These are phyloP conservation scores for Coniophora puteana DNA, from an alignment of 1,284 basidiomycete genomes.

Conservation along the genomic window DNA sequence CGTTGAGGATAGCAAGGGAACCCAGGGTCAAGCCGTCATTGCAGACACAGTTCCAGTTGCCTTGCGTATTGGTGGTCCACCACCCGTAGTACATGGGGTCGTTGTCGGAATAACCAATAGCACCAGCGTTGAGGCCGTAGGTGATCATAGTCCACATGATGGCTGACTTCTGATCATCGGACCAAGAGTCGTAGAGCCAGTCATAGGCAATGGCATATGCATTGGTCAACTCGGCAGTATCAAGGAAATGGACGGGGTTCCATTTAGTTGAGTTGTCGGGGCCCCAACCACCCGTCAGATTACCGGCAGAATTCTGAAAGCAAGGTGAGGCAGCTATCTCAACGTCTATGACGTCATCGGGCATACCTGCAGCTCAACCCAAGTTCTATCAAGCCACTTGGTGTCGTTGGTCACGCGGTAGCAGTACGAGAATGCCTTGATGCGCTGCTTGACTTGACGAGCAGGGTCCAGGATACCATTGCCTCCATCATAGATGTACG, in stretches of 20 bases:
- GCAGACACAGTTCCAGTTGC: conserved; percentile 99
- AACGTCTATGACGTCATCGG: conserved; percentile 10
- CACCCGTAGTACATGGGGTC: conserved; percentile 45
- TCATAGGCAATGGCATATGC: conserved; percentile 94
- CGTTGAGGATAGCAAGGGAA: conserved; percentile 85
- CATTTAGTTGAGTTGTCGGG: conserved; percentile 57
- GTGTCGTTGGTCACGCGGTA: conserved; percentile 91
- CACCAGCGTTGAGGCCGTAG: conserved; percentile 73
- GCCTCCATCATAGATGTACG: conserved; percentile 76
- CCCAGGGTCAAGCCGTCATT: conserved; percentile 90
- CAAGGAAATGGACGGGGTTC: conserved; percentile 93
- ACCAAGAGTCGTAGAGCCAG: conserved; percentile 90
- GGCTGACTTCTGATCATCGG: conserved; percentile 61
- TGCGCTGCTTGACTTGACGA: conserved; percentile 83
- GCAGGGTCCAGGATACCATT: conserved; percentile 94
- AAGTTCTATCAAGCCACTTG: conserved; percentile 83
- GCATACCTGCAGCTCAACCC: conserved; percentile 76
- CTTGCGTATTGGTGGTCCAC: conserved; percentile 56
- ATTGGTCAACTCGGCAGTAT: conserved; percentile 85
- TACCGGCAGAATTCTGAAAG: conserved; percentile 67
- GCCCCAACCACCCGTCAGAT: conserved; percentile 59
- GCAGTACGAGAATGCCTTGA: conserved; percentile 93
- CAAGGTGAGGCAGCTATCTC: conserved; percentile 21
- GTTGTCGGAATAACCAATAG: conserved; percentile 45
- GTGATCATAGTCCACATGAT: conserved; percentile 77